These are phyloP conservation scores for Edaphochlamys debaryana DNA, from an alignment of 139 green algal genomes.

Conservation along the genomic window DNA sequence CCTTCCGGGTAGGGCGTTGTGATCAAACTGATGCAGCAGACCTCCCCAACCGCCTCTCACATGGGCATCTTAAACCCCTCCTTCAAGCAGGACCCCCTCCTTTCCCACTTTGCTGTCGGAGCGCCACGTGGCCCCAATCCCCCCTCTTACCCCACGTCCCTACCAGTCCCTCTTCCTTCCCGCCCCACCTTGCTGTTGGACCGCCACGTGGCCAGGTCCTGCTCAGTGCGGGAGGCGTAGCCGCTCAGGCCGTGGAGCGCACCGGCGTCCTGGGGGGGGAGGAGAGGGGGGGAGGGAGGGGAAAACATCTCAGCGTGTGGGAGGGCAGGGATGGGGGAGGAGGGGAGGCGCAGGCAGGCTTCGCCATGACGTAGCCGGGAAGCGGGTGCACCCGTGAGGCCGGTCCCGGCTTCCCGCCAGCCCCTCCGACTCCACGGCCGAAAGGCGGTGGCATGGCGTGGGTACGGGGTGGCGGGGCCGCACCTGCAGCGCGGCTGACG, in stretches of 20 bases:
- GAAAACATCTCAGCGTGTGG: background rate
- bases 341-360: background rate
- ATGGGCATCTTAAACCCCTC: too few species aligned
- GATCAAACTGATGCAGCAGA: too few species aligned
- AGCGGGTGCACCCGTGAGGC: too few species aligned
- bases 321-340: background rate
- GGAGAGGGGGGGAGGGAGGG: background rate
- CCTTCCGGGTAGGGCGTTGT: too few species aligned
- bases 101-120: too few species aligned
- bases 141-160: too few species aligned
- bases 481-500: constrained; percentile 28
- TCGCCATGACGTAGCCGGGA: too few species aligned
- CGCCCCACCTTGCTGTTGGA: constrained; percentile 18
- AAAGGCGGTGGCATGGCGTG: background rate
- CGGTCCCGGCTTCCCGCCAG: too few species aligned
- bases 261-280: constrained; percentile 3
- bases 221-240: constrained; percentile 6
- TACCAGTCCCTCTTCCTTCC: background rate
- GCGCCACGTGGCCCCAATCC: too few species aligned
- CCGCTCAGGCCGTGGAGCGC: background rate
- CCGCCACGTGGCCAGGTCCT: constrained; percentile 21
- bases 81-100: too few species aligned
- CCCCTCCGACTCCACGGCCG: too few species aligned
- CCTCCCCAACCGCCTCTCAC: too few species aligned
- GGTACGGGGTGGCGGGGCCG: background rate